Conservation (phyloP, 129 eudicot genomes). For the Heracleum sosnowskyi region DNA sequence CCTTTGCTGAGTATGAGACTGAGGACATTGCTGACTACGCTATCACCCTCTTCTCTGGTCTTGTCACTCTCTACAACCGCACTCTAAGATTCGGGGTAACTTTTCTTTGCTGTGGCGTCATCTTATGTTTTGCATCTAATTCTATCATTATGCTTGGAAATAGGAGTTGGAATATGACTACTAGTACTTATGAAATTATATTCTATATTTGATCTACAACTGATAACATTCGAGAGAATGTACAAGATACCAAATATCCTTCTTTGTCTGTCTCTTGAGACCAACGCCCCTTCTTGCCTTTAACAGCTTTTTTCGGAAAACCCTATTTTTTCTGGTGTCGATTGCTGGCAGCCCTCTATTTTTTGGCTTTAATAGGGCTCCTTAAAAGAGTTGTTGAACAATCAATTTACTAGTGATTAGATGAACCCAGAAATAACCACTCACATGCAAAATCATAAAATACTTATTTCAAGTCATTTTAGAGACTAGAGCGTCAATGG, state of each 20-base stretch:
- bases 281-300: neutral
- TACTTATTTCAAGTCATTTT: neutral
- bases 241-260: neutral
- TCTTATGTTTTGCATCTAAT: neutral
- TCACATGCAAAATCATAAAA: neutral
- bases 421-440: neutral
- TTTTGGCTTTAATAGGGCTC: neutral
- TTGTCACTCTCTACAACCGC: constrained; percentile 3
- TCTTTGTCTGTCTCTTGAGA: neutral
- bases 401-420: neutral
- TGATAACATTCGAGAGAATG: neutral
- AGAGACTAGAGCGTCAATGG: neutral
- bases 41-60: constrained; percentile 4
- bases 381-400: neutral
- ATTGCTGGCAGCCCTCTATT: neutral
- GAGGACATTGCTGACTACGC: constrained; percentile 4
- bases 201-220: neutral
- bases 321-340: neutral
- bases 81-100: neutral
- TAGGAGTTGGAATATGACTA: neutral
- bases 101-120: neutral
- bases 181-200: neutral
- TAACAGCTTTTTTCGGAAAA: neutral
- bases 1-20: constrained; percentile 2
- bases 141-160: neutral